Conservation (phyloP, 805 yeast genomes). For the Zygoascus biomembranicola region DNA sequence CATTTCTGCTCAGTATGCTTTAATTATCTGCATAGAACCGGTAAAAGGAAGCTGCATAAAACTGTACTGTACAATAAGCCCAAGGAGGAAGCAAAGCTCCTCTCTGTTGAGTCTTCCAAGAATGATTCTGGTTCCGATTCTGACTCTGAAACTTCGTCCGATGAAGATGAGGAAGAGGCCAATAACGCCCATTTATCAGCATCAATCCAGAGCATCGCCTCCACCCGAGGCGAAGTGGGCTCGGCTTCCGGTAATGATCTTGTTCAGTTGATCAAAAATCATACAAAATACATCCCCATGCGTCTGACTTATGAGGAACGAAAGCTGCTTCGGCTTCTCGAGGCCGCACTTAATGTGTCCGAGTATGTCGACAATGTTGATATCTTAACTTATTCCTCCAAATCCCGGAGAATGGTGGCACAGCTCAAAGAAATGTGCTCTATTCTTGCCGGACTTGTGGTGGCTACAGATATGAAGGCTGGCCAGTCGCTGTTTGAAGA, state of each 20-base stretch:
- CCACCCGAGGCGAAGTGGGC: conserved; percentile 13
- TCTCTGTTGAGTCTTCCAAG: conserved; percentile 8
- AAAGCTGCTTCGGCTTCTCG: conserved; percentile 54
- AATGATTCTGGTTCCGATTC: neutral
- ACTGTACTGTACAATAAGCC: conserved; percentile 7
- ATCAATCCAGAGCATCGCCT: conserved; percentile 10
- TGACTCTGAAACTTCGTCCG: neutral
- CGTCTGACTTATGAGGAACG: conserved; percentile 63
- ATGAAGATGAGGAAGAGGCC: conserved; percentile 10
- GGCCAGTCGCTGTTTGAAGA: conserved; percentile 59
- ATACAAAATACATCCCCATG: conserved; percentile 51
- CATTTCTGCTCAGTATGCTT: conserved; percentile 64
- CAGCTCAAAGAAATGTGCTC: conserved; percentile 73
- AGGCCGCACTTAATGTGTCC: conserved; percentile 70
- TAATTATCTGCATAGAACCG: conserved; percentile 60
- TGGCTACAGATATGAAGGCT: conserved; percentile 63
- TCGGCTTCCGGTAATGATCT: conserved; percentile 11
- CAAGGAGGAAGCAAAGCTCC: conserved; percentile 12
- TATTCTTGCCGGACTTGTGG: conserved; percentile 67
- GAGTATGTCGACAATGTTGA: conserved; percentile 78
- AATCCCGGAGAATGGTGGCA: conserved; percentile 60
- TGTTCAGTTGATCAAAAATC: conserved; percentile 29
- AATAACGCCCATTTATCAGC: conserved; percentile 5
- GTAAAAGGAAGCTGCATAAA: conserved; percentile 29
- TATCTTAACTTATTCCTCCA: conserved; percentile 55